Evolutionary conservation across 768 basidiomycete species (phyloP).

Genomic region (Suillus paluster): DNA sequence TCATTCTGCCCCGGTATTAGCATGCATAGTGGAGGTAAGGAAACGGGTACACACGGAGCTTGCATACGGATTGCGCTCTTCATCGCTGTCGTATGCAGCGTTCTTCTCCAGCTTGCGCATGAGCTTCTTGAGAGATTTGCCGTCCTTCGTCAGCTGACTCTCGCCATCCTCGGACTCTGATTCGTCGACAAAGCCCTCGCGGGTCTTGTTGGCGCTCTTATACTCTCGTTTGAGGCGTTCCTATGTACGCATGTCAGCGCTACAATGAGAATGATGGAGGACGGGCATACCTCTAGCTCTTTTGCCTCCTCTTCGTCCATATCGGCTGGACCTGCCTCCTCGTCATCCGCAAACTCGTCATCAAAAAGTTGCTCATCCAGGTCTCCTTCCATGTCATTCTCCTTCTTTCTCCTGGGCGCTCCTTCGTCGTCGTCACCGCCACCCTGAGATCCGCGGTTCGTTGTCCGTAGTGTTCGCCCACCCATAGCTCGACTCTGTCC

Average conservation of each 20-base stretch:
- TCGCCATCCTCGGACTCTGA: conserved; percentile 75
- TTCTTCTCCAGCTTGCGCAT: conserved; percentile 85
- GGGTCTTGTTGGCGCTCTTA: conserved; percentile 72
- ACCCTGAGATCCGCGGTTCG: conserved; percentile 66
- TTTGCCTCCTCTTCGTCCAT: conserved; percentile 86
- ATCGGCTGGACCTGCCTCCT: conserved; percentile 75
- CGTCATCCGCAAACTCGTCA: conserved; percentile 87
- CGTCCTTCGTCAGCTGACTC: conserved; percentile 65
- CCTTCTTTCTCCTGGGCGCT: conserved; percentile 53
- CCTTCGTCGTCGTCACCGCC: conserved; percentile 75
- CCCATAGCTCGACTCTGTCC: conserved; percentile 70
- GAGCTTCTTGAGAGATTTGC: conserved; percentile 83
- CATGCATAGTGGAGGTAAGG: conserved; percentile 6
- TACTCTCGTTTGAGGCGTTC: conserved; percentile 87
- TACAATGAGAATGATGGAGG: conserved; percentile 3
- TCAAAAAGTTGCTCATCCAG: conserved; percentile 84
- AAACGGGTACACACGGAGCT: conserved; percentile 58
- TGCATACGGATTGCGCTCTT: conserved; percentile 80
- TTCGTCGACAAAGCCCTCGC: conserved; percentile 72
- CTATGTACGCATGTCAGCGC: conserved; percentile 38
- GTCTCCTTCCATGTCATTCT: conserved; percentile 78
- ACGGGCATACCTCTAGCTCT: conserved; percentile 67
- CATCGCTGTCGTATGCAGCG: conserved; percentile 80
- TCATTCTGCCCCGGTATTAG: conserved; percentile 50
- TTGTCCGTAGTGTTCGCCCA: conserved; percentile 65